Evolutionary conservation across 495 filamentous ascomycete species (phyloP), one percentile per base, ranked within the genome.

Genomic region (Lophiotrema nucula): DNA sequence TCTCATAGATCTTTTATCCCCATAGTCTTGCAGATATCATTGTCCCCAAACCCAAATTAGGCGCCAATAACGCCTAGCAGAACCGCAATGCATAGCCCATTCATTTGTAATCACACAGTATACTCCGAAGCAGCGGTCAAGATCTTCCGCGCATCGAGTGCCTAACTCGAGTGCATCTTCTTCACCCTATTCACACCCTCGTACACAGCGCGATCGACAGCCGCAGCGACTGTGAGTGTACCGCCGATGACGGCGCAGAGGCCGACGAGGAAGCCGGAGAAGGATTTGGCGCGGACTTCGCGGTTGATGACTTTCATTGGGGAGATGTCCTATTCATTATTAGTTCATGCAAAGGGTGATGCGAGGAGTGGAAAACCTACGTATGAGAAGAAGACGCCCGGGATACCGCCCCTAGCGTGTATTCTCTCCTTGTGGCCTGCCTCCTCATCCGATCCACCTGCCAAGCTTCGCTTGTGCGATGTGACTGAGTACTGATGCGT

Each of bases 271-370:
- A 99, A 97, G 4, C 88, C 87, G 1, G 88, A 81, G 71, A 97
- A 92, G 15, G 85, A 83, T 76, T 97, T 97, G 16, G 83, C 74
- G 18, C 89, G 83, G 58, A 87, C 87, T 77, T 99, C 93, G 37
- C 90, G 84, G 77, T 97, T 99, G 76, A 99, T 88, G 39, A 99
- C 95, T 74, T 97, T 99, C 95, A 99, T 97, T 25, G 93, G 93
- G 2, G 93, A 97, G 74, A 99, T 97, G 70, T 99, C 93, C 86
- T 90, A 56, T 26, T 37, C 22, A 26, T 28, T 10, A 18, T 60
- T 44, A 60, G 58, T 52, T 27, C 23, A 2, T 41, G 31, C 16
- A 2, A 13, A 23, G 19, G 3, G 4, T 38, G 16, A 22, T 4
- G 2, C 19, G 27, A 26, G 13, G 37, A 50, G 48, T 28, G 52